These are phyloP conservation scores for Mycena rosella DNA, from an alignment of 768 basidiomycete species.

Conservation along the genomic window DNA sequence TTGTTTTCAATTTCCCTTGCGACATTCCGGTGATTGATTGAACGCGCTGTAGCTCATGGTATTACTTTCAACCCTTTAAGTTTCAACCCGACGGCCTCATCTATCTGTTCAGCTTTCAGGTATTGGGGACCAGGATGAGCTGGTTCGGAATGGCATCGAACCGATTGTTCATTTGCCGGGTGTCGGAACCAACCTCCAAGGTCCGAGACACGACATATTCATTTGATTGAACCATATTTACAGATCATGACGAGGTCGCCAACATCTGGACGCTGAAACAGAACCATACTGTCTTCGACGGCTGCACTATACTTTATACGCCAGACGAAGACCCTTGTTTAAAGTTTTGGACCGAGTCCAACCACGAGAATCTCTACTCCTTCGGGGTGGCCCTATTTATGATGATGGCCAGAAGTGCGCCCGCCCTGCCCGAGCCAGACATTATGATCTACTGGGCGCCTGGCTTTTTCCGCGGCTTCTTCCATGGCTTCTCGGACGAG, in stretches of 20 bases:
- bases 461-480: constrained; percentile 26
- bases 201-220: constrained; percentile 26
- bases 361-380: constrained; percentile 44
- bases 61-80: background rate
- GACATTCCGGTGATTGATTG: background rate
- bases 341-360: constrained; percentile 37
- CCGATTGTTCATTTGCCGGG: constrained; percentile 48
- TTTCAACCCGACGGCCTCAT: background rate
- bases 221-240: background rate
- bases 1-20: background rate
- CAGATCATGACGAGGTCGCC: constrained; percentile 51
- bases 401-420: constrained; percentile 37
- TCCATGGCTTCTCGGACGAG: constrained; percentile 36
- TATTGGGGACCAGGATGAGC: constrained; percentile 46
- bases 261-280: constrained; percentile 47
- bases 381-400: constrained; percentile 39
- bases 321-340: constrained; percentile 45
- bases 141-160: constrained; percentile 42
- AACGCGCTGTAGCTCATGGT: constrained; percentile 41
- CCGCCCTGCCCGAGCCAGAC: constrained; percentile 41
- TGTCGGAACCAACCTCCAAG: constrained; percentile 54
- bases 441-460: constrained; percentile 44
- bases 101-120: constrained; percentile 46
- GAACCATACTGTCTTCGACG: constrained; percentile 44
- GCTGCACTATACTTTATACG: constrained; percentile 42